Evolutionary conservation across 371 early-diverging fungal genomes (phyloP).

Genomic region (Mucor piriformis): DNA sequence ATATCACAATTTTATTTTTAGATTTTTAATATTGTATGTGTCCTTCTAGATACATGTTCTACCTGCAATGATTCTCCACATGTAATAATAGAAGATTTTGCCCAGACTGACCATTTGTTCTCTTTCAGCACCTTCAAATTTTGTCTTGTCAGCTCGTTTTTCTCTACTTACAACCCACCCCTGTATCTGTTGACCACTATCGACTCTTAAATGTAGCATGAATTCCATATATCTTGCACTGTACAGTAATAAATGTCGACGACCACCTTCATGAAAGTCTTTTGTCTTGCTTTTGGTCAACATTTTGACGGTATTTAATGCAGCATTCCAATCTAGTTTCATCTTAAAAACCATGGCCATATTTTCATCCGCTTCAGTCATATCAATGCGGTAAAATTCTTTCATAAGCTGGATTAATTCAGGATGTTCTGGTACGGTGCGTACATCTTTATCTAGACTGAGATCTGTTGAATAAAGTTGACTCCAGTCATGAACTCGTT

Average conservation of each 20-base stretch:
- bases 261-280: slow-evolving; percentile 28
- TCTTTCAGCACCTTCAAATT: slow-evolving; percentile 29
- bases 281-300: slow-evolving; percentile 28
- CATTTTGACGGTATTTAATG: slow-evolving; percentile 27
- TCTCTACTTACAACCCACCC: slow-evolving; percentile 50
- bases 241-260: slow-evolving; percentile 39
- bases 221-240: slow-evolving; percentile 48
- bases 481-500: slow-evolving; percentile 38
- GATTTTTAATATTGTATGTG: background rate
- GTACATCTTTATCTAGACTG: background rate
- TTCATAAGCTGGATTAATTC: slow-evolving; percentile 27
- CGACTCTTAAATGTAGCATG: slow-evolving; percentile 38
- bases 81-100: slow-evolving; percentile 32
- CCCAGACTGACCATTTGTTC: slow-evolving; percentile 40
- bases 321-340: slow-evolving; percentile 35
- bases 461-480: slow-evolving; percentile 30
- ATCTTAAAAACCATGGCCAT: slow-evolving; percentile 26
- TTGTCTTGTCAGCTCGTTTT: slow-evolving; percentile 8
- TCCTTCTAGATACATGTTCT: slow-evolving; percentile 3
- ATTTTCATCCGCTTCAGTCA: slow-evolving; percentile 33
- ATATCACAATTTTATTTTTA: background rate
- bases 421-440: slow-evolving; percentile 12
- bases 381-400: slow-evolving; percentile 38
- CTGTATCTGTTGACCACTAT: slow-evolving; percentile 14
- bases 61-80: slow-evolving; percentile 31